Base-by-base conservation (phyloP, 1,284 basidiomycete genomes). In the Ganoderma leucocontextum region DNA sequence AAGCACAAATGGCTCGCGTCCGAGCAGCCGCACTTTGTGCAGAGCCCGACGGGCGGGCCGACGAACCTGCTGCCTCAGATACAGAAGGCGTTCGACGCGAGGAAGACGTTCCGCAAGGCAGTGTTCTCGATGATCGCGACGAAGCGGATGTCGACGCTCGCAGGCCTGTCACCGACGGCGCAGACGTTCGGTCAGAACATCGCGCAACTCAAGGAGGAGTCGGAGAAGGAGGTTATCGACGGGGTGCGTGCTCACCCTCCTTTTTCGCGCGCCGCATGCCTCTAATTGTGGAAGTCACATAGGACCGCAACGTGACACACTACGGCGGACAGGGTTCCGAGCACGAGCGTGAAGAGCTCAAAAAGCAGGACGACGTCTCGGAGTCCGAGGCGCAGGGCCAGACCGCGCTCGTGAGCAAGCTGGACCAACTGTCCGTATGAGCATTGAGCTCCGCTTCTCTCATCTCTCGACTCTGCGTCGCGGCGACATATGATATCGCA, bases 31-130 rank as follows among this genome's bases (percentile, higher is more conserved):
- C 90, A 94, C 82, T 94, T 89, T 78, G 93, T 95, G 29, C 81
- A 82, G 68, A 86, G 84, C 69, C 77, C 82, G 49, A 84, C 82
- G 36, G 93, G 92, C 44, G 84, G 84, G 57, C 91, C 91, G n/a
- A 89, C 88, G 61, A 90, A 97, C 82, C 83, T 98, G 78, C 82
- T 97, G 75, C 96, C 96, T 49, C 90, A 93, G 65, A 92, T 98
- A 80, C 94, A 92, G 85, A 93, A 89, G 81, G 91, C 90, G 44
- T 96, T 97, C 84, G 91, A 97, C 76, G 95, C 94, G 42, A 94
- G 89, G 84, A 90, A 89, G 81, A 90, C 93, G 17, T 96, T 95
- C 92, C 90, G 92, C 73, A 95, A 94, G 77, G 95, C 94, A 8
- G 93, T 95, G 10, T 86, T 92, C 77, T 90, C 93, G 61, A 95